These are phyloP conservation scores for Lodderomyces metapsilosis DNA, from an alignment of 1,139 yeast species.

Conservation along the genomic window DNA sequence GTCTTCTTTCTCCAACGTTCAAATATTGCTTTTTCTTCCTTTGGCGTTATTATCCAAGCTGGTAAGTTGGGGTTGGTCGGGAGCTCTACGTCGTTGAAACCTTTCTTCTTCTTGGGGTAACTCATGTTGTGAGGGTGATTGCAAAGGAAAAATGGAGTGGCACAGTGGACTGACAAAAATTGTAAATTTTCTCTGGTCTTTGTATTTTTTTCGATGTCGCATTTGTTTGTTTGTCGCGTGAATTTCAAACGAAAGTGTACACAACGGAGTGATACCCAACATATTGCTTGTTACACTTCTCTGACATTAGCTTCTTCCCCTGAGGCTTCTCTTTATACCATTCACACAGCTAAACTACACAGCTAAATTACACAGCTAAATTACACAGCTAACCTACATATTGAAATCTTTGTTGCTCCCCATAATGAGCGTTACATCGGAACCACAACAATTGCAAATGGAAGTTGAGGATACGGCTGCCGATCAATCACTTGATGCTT, in stretches of 20 bases:
- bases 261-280: no score
- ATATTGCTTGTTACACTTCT: no score
- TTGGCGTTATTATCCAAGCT: constrained; percentile 81
- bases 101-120: constrained; percentile 23
- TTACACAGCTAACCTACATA: no score
- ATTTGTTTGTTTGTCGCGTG: neutral
- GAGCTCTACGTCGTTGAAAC: constrained; percentile 40
- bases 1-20: constrained; percentile 76
- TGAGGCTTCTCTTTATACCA: no score
- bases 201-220: neutral
- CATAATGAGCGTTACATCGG: neutral
- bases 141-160: no score
- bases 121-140: constrained; percentile 14
- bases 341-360: no score
- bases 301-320: no score
- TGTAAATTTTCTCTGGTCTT: no score
- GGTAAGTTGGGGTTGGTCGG: constrained; percentile 58
- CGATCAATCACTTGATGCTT: neutral
- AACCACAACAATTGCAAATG: neutral
- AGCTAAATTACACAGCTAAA: no score
- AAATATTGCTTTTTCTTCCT: constrained; percentile 79
- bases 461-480: neutral
- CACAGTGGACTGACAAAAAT: no score
- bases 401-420: neutral
- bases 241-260: neutral